Evolutionary conservation across 441 rosid species (phyloP).

Genomic region (Adansonia grandidieri): DNA sequence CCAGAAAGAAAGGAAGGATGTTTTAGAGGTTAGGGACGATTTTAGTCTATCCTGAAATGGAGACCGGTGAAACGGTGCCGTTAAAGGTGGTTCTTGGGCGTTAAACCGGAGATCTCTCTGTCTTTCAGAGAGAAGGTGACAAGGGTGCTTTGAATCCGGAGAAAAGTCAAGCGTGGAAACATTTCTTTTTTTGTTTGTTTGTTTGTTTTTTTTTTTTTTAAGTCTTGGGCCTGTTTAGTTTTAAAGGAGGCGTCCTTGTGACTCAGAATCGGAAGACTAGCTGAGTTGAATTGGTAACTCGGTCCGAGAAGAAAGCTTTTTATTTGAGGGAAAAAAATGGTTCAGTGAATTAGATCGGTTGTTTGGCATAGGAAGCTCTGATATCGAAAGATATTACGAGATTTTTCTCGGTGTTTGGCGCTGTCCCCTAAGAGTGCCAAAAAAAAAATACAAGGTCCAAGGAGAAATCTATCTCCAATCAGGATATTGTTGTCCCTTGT

Average conservation of each 20-base stretch:
- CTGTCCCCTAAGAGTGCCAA: slow-evolving; percentile 48
- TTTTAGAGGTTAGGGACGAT: slow-evolving; percentile 42
- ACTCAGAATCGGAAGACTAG: slow-evolving; percentile 26
- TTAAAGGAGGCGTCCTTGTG: slow-evolving; percentile 5
- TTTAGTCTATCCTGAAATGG: slow-evolving; percentile 25
- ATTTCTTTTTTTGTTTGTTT: slow-evolving; percentile 5
- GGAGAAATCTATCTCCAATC: slow-evolving; percentile 42
- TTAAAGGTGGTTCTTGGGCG: slow-evolving; percentile 28
- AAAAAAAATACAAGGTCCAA: slow-evolving; percentile 28
- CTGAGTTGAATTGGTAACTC: slow-evolving; percentile 19
- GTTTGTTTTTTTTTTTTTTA: too few species aligned
- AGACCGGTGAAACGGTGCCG: slow-evolving; percentile 35
- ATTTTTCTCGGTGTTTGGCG: slow-evolving; percentile 61
- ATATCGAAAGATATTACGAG: slow-evolving; percentile 55
- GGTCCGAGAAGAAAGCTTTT: slow-evolving; percentile 18
- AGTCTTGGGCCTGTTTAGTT: not conserved
- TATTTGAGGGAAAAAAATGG: slow-evolving; percentile 25
- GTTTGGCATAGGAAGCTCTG: slow-evolving; percentile 54
- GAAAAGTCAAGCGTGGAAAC: not conserved
- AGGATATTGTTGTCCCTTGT: slow-evolving; percentile 47
- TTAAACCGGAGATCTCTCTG: slow-evolving; percentile 31
- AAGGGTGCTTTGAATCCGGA: not conserved
- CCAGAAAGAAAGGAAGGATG: slow-evolving; percentile 29
- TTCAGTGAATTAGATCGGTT: slow-evolving; percentile 51
- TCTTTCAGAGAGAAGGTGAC: not conserved